A percentile compares a stretch with the other conserved stretches of the same genome.
These are phyloP conservation scores for Boletellus deceptivus DNA, from an alignment of 1,284 basidiomycete genomes.

Conservation along the genomic window DNA sequence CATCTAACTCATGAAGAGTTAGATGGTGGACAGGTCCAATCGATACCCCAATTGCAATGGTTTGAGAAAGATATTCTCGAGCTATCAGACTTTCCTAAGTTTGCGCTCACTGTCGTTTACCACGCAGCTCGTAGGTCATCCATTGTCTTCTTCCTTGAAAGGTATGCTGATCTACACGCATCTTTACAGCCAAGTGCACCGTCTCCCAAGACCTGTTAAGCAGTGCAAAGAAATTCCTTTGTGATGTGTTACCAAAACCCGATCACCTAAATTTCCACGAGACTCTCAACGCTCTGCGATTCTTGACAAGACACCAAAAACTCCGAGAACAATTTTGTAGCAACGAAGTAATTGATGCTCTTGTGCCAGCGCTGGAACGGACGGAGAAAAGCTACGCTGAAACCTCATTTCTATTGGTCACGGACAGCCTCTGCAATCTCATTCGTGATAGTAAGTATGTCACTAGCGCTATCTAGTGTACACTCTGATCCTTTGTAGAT, in stretches of 20 bases:
- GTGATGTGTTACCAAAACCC: not conserved
- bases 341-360: not conserved
- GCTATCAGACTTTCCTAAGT: not conserved
- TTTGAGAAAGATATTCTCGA: not conserved
- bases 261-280: not conserved
- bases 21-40: not conserved
- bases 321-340: conserved; percentile 2
- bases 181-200: not conserved
- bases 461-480: too few relatives aligned
- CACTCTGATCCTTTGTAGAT: not conserved
- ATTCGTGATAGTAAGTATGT: conserved; percentile 2
- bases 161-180: not conserved
- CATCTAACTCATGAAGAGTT: not conserved
- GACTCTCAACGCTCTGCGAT: conserved; percentile 1
- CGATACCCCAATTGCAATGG: conserved; percentile 1
- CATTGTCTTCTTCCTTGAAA: not conserved
- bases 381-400: not conserved
- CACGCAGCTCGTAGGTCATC: not conserved
- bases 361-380: conserved; percentile 1
- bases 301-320: not conserved
- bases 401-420: conserved; percentile 1
- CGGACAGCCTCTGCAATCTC: conserved; percentile 3
- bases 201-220: not conserved
- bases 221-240: not conserved
- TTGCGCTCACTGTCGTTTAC: conserved; percentile 7